Conservation (phyloP, 345 rosid species). For the Citrus cavaleriei region DNA sequence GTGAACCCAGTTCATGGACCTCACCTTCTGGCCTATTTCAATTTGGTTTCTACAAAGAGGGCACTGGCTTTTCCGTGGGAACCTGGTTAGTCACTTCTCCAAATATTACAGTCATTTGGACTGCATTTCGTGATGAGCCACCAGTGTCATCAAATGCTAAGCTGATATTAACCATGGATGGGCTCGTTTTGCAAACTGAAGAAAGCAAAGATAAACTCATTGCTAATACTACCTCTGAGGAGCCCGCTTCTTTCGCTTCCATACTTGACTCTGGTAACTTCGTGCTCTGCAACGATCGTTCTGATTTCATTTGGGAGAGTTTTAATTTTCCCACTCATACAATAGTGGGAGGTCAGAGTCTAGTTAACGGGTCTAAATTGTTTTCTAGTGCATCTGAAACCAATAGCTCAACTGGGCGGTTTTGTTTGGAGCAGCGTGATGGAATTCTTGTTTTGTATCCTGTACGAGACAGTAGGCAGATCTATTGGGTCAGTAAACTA, state of each 20-base stretch:
- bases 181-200: conserved; percentile 13
- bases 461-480: too few species aligned
- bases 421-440: conserved; percentile 15
- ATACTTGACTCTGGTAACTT: conserved; percentile 31
- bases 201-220: neutral
- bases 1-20: conserved; percentile 13
- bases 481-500: too few species aligned
- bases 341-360: conserved; percentile 20
- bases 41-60: conserved; percentile 29
- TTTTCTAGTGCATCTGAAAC: conserved; percentile 8
- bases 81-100: conserved; percentile 20
- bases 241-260: conserved; percentile 17
- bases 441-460: conserved; percentile 32
- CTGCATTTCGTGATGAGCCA: neutral
- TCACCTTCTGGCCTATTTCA: conserved; percentile 30
- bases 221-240: neutral
- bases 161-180: neutral
- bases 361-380: conserved; percentile 3
- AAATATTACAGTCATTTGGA: neutral
- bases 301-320: conserved; percentile 19
- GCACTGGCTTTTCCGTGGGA: conserved; percentile 22
- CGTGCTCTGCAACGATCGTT: conserved; percentile 10
- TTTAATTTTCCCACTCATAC: conserved; percentile 20
- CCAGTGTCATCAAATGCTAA: neutral
- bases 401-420: conserved; percentile 16